Conservation (phyloP, 2,329 filamentous ascomycete species). For the Alternaria arborescens region DNA sequence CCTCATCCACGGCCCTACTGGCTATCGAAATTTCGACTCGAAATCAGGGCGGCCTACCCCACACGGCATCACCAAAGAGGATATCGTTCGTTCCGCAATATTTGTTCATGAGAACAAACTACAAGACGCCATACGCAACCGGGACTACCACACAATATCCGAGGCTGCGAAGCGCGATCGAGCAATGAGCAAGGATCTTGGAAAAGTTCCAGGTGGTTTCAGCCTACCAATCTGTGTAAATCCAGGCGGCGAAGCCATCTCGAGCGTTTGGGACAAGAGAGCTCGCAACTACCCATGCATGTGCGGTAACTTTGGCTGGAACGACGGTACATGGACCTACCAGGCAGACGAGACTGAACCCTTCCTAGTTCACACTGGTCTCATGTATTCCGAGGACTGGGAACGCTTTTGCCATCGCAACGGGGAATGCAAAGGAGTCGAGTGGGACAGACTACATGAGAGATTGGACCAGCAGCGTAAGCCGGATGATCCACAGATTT, state of each 20-base stretch:
- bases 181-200: not conserved
- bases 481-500: not conserved
- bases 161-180: not conserved
- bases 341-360: conserved; percentile 5
- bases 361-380: conserved; percentile 8
- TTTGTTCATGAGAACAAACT: conserved; percentile 3
- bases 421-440: conserved; percentile 1
- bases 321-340: not conserved
- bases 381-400: conserved; percentile 18
- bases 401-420: conserved; percentile 17
- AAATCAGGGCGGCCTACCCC: not conserved
- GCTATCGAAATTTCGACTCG: conserved; percentile 1
- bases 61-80: conserved; percentile 34
- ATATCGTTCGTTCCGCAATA: conserved; percentile 15
- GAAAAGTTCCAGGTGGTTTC: conserved; percentile 10
- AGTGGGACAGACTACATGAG: not conserved
- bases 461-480: not conserved
- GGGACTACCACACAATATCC: not conserved
- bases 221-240: conserved; percentile 21
- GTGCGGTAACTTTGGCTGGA: conserved; percentile 28
- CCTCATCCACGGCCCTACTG: conserved; percentile 5
- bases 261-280: conserved; percentile 7
- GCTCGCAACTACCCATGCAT: conserved; percentile 28
- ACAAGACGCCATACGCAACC: not conserved
- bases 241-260: conserved; percentile 24